Evolutionary conservation across 78 protist genomes (phyloP), one percentile per base, ranked within the genome.

Genomic region (Dictyostelium firmibasis): DNA sequence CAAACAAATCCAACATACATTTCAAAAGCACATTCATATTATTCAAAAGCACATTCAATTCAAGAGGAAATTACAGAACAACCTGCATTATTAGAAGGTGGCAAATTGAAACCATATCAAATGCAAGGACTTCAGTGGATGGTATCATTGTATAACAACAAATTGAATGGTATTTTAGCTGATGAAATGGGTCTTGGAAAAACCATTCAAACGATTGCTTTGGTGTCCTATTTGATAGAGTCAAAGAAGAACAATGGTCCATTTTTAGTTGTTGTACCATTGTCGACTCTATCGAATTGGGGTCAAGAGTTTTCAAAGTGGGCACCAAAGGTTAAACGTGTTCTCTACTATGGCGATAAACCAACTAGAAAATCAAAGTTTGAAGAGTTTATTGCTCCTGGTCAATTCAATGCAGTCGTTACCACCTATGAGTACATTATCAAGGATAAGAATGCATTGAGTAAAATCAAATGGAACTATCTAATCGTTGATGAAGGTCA

Each of bases 111-210:
- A n/a, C 93, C 94, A 16, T 98, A 99, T 97, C 99, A 99, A 79
- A 43, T 98, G 44, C 97, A 96, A 31, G 99, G 99, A 41, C 96
- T 99, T 69, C 96, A 98, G 81, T 99, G 99, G 99, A 41, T 99
- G 75, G 84, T 97, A 35, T 29, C 76, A 23, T 96, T 97, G 83
- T 85, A 96, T 77, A 84, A 93, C 36, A 91, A 97, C 43, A 98
- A 97, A 60, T 79, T 99, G 91, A 98, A 98, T 81, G 99, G 99
- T 20, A 98, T 98, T 27, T 93, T 98, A 8, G 98, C 98, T 2
- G 98, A 97, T 74, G 98, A 97, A 69, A 96, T 97, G 98, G 97
- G 97, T 83, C 92, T 95, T 44, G 99, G 99, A 60, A 99, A 99
- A 92, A 99, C 99, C 2, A 85, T 99, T 62, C 99, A 98, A 84